phyloP scores from a whole-genome alignment of 805 yeast genomes.

The Nakazawaea sp. region DNA sequence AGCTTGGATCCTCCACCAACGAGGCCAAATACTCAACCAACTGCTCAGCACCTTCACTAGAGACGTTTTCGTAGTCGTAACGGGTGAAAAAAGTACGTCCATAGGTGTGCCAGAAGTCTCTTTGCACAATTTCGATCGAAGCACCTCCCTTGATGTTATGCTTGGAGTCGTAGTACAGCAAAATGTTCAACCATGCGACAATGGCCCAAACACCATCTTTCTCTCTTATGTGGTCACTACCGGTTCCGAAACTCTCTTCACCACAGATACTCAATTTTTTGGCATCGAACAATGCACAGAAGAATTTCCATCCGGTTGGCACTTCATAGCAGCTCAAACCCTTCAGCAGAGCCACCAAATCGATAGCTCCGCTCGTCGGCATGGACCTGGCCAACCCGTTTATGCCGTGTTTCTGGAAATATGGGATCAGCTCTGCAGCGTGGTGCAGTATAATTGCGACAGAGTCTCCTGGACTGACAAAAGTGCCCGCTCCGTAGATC shows the following conservation, averaged over 20 bases:
- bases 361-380: conserved; percentile 96
- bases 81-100: conserved; percentile 98
- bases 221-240: conserved; percentile 94
- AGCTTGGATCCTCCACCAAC: conserved; percentile 27
- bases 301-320: conserved; percentile 98
- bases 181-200: conserved; percentile 92
- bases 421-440: conserved; percentile 80
- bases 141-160: conserved; percentile 41
- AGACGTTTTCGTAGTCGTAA: conserved; percentile 85
- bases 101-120: conserved; percentile 81
- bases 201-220: conserved; percentile 98
- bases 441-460: conserved; percentile 97
- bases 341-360: conserved; percentile 76
- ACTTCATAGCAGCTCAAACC: conserved; percentile 82
- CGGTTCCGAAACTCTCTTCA: conserved; percentile 97
- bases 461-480: conserved; percentile 97
- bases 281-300: conserved; percentile 92
- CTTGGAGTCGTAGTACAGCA: conserved; percentile 68
- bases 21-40: conserved; percentile 49
- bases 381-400: conserved; percentile 93
- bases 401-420: conserved; percentile 78
- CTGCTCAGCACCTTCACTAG: conserved; percentile 64
- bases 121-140: conserved; percentile 74
- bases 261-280: conserved; percentile 94
- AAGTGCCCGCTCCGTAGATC: conserved; percentile 93